Conservation (phyloP, 1,284 basidiomycete species). For the Sporisorium exsertum region DNA sequence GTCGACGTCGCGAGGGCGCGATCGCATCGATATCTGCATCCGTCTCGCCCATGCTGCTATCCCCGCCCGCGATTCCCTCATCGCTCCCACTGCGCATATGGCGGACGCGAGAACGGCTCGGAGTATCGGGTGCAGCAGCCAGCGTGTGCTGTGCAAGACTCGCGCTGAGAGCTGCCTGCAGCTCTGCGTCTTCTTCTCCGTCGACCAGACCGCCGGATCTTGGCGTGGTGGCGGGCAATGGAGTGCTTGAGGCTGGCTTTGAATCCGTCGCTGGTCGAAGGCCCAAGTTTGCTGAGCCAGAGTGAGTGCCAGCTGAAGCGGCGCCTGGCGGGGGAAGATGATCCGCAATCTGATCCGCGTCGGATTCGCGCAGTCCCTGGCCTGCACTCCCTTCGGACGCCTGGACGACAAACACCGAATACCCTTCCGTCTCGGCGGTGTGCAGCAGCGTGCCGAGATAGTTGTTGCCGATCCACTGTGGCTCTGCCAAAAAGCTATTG, state of each 20-base stretch:
- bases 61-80: conserved; percentile 11
- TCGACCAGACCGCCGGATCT: conserved; percentile 20
- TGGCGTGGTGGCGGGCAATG: conserved; percentile 3
- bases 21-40: conserved; percentile 63
- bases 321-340: conserved; percentile 49
- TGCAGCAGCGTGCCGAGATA: conserved; percentile 65
- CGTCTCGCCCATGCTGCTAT: conserved; percentile 40
- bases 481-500: conserved; percentile 61
- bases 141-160: conserved; percentile 43
- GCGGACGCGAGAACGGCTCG: conserved; percentile 42
- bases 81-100: conserved; percentile 27
- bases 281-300: conserved; percentile 19
- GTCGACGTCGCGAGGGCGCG: conserved; percentile 49
- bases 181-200: conserved; percentile 50
- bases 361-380: conserved; percentile 37
- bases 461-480: conserved; percentile 60
- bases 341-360: conserved; percentile 57
- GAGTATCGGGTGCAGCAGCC: conserved; percentile 14
- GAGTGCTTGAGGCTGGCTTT: conserved; percentile 2
- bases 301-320: not conserved
- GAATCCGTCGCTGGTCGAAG: conserved; percentile 24
- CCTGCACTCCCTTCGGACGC: conserved; percentile 37
- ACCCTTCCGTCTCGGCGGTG: conserved; percentile 60
- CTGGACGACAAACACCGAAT: conserved; percentile 64
- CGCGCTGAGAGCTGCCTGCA: conserved; percentile 60